Conservation (phyloP, 306 rosid species). For the Cyclanthera cordifolia region DNA sequence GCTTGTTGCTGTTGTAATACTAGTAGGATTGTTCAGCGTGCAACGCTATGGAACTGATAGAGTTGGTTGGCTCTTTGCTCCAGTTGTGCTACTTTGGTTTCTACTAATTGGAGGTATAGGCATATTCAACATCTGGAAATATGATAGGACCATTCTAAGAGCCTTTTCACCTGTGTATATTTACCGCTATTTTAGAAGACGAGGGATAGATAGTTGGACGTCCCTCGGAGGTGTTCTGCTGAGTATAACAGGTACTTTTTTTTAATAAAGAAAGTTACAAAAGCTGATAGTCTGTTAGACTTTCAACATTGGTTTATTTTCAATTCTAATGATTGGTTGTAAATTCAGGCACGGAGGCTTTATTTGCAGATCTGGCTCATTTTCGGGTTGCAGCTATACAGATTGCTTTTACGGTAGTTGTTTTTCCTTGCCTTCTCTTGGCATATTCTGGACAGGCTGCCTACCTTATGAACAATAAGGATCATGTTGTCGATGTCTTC, state of each 20-base stretch:
- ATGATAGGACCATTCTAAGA: slow-evolving; percentile 55
- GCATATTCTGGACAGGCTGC: slow-evolving; percentile 99
- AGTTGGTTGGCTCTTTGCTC: slow-evolving; percentile 99
- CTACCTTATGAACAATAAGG: slow-evolving; percentile 50
- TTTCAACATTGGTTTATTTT: neutral
- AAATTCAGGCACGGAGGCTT: slow-evolving; percentile 90
- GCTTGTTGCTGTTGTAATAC: slow-evolving; percentile 70
- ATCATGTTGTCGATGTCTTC: slow-evolving; percentile 43
- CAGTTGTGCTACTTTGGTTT: slow-evolving; percentile 90
- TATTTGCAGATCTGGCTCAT: slow-evolving; percentile 87
- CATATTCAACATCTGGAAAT: slow-evolving; percentile 68
- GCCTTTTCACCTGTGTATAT: slow-evolving; percentile 80
- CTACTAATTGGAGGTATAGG: slow-evolving; percentile 90
- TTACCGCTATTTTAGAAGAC: slow-evolving; percentile 59
- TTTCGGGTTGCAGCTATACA: slow-evolving; percentile 92
- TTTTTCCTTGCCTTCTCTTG: slow-evolving; percentile 92
- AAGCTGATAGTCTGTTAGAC: neutral
- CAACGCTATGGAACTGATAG: slow-evolving; percentile 91
- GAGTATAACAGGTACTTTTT: slow-evolving; percentile 69
- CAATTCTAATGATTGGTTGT: slow-evolving; percentile 3
- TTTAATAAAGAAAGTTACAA: neutral
- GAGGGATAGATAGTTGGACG: slow-evolving; percentile 66
- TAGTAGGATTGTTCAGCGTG: slow-evolving; percentile 81
- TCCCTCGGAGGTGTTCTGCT: slow-evolving; percentile 96
- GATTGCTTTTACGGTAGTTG: slow-evolving; percentile 78